These are phyloP conservation scores for Phaeotremella skinneri DNA, from an alignment of 768 basidiomycete genomes.

Conservation along the genomic window DNA sequence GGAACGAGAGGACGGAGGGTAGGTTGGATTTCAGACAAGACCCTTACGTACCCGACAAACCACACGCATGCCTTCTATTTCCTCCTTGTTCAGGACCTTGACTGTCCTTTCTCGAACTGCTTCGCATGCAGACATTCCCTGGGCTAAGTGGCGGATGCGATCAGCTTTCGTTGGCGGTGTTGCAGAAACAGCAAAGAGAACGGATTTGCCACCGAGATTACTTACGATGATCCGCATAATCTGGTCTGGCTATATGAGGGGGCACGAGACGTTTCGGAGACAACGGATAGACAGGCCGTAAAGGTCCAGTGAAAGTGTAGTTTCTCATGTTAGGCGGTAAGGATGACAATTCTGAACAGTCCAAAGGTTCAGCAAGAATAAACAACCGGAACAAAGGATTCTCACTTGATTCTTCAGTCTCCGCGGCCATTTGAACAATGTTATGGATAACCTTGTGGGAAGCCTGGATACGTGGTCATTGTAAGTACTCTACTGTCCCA, in stretches of 20 bases:
- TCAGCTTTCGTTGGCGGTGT: background rate
- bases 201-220: conserved; percentile 12
- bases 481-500: no score
- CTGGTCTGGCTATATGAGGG: conserved; percentile 77
- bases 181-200: conserved; percentile 45
- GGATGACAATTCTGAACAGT: conserved; percentile 64
- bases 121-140: conserved; percentile 59
- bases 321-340: conserved; percentile 67
- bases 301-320: conserved; percentile 71
- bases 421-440: conserved; percentile 48
- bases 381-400: conserved; percentile 11
- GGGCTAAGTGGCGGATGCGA: conserved; percentile 48
- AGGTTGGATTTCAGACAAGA: background rate
- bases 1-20: background rate
- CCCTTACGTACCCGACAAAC: conserved; percentile 81
- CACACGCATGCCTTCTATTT: conserved; percentile 84
- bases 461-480: conserved; percentile 19
- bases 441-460: conserved; percentile 49
- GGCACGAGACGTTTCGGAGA: conserved; percentile 74
- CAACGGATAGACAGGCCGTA: conserved; percentile 85
- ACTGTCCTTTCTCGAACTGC: conserved; percentile 58
- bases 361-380: background rate
- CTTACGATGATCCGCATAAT: conserved; percentile 76
- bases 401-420: conserved; percentile 46
- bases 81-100: conserved; percentile 62